A percentile compares a stretch with the other conserved stretches of the same genome.
These are phyloP conservation scores for Penicillium sp. DNA, from an alignment of 2,329 filamentous ascomycete species.

Conservation along the genomic window DNA sequence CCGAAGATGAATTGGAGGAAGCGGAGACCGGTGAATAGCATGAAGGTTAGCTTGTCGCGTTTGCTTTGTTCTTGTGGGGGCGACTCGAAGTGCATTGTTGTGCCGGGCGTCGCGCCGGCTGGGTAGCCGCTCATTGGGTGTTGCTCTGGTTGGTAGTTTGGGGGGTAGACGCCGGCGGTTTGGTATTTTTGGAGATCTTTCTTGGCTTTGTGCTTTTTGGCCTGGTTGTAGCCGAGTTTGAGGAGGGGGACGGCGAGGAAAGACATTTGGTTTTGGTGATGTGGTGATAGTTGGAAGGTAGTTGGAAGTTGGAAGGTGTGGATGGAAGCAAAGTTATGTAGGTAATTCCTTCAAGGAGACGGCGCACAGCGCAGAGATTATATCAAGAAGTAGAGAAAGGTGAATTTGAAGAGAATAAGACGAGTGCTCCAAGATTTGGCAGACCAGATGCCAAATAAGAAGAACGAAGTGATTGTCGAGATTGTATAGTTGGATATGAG, in stretches of 20 bases:
- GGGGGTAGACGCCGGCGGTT: slow-evolving; percentile 18
- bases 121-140: slow-evolving; percentile 24
- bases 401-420: background rate
- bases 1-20: slow-evolving; percentile 75
- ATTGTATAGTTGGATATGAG: slow-evolving; percentile 4
- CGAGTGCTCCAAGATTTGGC: slow-evolving; percentile 6
- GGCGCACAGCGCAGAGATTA: slow-evolving; percentile 7
- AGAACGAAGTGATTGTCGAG: slow-evolving; percentile 3
- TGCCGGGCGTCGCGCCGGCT: slow-evolving; percentile 19
- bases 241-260: slow-evolving; percentile 32
- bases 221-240: slow-evolving; percentile 29
- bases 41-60: slow-evolving; percentile 5
- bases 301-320: background rate
- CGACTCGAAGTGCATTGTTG: slow-evolving; percentile 13
- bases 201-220: slow-evolving; percentile 33
- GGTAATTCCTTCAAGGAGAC: background rate
- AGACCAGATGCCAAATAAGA: slow-evolving; percentile 19
- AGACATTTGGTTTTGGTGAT: slow-evolving; percentile 23
- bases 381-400: background rate
- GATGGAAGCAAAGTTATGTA: background rate
- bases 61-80: slow-evolving; percentile 18
- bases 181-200: slow-evolving; percentile 23
- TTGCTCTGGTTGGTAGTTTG: slow-evolving; percentile 18
- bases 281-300: background rate
- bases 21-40: slow-evolving; percentile 55